Evolutionary conservation across 2,329 filamentous ascomycete species (phyloP).

Genomic region (Monilinia laxa): DNA sequence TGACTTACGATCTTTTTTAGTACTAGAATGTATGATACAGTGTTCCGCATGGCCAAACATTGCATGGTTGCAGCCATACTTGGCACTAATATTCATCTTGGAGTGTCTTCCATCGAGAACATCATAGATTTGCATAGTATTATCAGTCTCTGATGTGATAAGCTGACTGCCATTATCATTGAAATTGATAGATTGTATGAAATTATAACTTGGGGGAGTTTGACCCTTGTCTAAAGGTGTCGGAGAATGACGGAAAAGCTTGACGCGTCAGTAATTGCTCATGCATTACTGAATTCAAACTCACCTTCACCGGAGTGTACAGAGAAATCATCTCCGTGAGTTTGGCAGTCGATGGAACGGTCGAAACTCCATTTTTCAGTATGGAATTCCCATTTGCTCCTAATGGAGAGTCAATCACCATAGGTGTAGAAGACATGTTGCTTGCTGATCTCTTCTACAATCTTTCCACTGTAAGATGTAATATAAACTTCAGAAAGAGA

Average conservation of each 20-base stretch:
- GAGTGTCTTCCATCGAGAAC: constrained; percentile 86
- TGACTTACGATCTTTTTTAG: constrained; percentile 77
- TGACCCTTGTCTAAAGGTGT: constrained; percentile 46
- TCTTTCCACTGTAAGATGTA: neutral
- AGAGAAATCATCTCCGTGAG: constrained; percentile 74
- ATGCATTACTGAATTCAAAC: constrained; percentile 25
- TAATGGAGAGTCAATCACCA: constrained; percentile 40
- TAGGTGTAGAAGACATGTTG: constrained; percentile 39
- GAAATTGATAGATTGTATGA: constrained; percentile 90
- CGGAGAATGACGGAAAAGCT: constrained; percentile 61
- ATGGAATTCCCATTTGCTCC: constrained; percentile 31
- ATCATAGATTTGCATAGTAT: constrained; percentile 94
- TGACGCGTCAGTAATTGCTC: constrained; percentile 25
- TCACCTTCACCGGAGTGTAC: constrained; percentile 78
- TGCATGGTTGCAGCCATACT: constrained; percentile 92
- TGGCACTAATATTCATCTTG: constrained; percentile 89
- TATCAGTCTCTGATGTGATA: constrained; percentile 88
- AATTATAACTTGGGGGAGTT: constrained; percentile 45
- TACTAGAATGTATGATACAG: constrained; percentile 95
- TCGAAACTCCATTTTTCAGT: constrained; percentile 27
- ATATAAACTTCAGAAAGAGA: neutral
- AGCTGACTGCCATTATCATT: constrained; percentile 92
- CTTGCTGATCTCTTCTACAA: neutral
- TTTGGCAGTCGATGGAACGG: constrained; percentile 50
- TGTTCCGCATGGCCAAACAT: constrained; percentile 84